Base-by-base conservation (phyloP, 768 basidiomycete species). In the Boletus subparvulus region DNA sequence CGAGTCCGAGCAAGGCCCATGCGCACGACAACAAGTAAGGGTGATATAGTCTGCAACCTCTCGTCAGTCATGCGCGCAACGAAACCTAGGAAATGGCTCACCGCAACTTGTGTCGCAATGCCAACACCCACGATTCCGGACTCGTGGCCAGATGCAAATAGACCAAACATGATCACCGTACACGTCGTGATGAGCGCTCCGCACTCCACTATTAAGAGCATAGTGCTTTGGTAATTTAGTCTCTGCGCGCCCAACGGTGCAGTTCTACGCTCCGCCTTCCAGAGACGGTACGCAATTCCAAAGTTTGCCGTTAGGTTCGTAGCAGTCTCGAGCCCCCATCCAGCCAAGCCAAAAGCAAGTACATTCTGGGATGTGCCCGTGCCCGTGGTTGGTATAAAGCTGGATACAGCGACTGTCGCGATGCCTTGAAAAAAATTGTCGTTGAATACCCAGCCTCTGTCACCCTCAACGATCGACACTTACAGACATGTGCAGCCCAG, bases 111-210 rank as follows among this genome's bases (percentile, higher is more conserved):
- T 10, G 61, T 47, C 16, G 65, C 65, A n/a, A 63, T 50, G 10
- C 61, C 56, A 6, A 60, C 46, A 12, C 59, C 64, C 24, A 54
- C 49, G 37, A 65, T 52, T 6, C 61, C 61, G 8, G 55, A 39
- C 5, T 57, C 41, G 33, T 64, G 51, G 19, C 52, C 58, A 37
- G 58, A 50, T 30, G 54, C 42, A 30, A 44, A 66, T 3, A 66
- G 45, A n/a, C 28, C 30, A 35, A 65, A 63, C 64, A 65, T 57
- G 42, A 65, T 33, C n/a, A 53, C 19, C 16, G 65, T 61, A 33
- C 60, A 61, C 11, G 46, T 50, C 6, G 65, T 66, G 21, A 66
- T 66, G 21, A 66, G 54, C 2, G 56, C 62, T 6, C 65, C 65
- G 6, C 59, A 64, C 41, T 66, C 65, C 19, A 65, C 46, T 30